phyloP scores from a whole-genome alignment of 1,284 basidiomycete species.

The Cystobasidiaceae sp. region DNA sequence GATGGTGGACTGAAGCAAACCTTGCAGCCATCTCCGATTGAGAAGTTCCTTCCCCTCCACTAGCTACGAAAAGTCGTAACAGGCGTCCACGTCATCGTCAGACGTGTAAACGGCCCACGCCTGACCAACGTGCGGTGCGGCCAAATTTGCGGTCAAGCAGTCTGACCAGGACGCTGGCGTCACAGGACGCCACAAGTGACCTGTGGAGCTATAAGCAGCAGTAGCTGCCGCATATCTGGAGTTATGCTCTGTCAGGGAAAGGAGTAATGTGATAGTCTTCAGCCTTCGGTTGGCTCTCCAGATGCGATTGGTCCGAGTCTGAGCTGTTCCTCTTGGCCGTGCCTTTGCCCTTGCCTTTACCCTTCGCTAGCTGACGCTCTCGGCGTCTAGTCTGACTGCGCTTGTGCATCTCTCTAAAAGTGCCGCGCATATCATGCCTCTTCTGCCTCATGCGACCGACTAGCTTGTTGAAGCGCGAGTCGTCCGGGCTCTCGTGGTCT shows the following conservation, averaged over 20 bases:
- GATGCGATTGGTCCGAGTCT: conserved; percentile 3
- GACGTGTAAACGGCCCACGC: no score
- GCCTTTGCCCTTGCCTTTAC: conserved; percentile 8
- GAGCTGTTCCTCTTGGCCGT: not conserved
- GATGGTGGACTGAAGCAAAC: no score
- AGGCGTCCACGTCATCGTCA: no score
- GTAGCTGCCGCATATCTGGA: not conserved
- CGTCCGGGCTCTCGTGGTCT: not conserved
- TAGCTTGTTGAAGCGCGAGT: conserved; percentile 9
- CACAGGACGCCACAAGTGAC: not conserved
- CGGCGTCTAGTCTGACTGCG: not conserved
- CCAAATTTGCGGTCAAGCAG: no score
- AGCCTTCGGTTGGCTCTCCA: conserved; percentile 8
- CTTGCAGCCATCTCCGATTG: no score
- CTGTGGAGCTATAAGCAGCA: not conserved
- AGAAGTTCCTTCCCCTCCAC: no score
- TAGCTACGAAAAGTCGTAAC: no score
- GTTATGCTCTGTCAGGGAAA: not conserved
- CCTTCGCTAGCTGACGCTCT: not conserved
- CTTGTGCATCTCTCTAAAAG: conserved; percentile 18
- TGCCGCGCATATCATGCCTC: conserved; percentile 17
- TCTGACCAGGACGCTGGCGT: no score
- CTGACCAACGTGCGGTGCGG: no score
- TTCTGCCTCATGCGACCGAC: conserved; percentile 6
- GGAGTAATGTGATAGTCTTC: conserved; percentile 29